Conservation (phyloP, 2,329 filamentous ascomycete species). For the Onygenales sp. region DNA sequence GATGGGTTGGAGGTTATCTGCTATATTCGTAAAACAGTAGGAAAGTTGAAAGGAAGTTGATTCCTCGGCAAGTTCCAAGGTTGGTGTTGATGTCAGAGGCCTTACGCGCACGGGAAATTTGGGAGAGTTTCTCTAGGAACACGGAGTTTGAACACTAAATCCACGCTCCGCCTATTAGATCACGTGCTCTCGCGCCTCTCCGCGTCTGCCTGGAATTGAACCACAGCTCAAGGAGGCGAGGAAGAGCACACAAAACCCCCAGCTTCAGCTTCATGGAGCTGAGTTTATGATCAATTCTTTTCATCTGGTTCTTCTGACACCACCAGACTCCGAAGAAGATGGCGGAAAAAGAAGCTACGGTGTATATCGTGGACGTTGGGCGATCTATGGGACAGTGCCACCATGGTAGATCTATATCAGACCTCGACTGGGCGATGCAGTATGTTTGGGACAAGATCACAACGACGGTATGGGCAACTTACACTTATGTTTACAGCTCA, state of each 20-base stretch:
- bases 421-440: conserved; percentile 80
- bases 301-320: conserved; percentile 2
- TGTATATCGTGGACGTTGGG: conserved; percentile 86
- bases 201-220: conserved; percentile 31
- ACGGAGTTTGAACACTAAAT: neutral
- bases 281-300: neutral
- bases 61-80: neutral
- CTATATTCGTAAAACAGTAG: neutral
- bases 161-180: conserved; percentile 19
- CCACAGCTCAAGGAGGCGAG: neutral
- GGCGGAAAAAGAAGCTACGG: conserved; percentile 85
- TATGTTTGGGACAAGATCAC: conserved; percentile 95
- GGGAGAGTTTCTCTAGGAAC: too few species aligned
- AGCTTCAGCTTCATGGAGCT: neutral
- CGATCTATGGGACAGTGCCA: conserved; percentile 68
- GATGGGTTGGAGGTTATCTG: neutral
- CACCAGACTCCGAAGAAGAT: conserved; percentile 42
- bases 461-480: conserved; percentile 45
- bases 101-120: neutral
- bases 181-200: conserved; percentile 31
- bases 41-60: neutral
- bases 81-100: neutral
- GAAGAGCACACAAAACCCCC: too few species aligned
- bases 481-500: neutral
- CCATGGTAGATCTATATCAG: conserved; percentile 62